phyloP scores from a whole-genome alignment of 495 filamentous ascomycete genomes.

The Stereocaulon alpinum region DNA sequence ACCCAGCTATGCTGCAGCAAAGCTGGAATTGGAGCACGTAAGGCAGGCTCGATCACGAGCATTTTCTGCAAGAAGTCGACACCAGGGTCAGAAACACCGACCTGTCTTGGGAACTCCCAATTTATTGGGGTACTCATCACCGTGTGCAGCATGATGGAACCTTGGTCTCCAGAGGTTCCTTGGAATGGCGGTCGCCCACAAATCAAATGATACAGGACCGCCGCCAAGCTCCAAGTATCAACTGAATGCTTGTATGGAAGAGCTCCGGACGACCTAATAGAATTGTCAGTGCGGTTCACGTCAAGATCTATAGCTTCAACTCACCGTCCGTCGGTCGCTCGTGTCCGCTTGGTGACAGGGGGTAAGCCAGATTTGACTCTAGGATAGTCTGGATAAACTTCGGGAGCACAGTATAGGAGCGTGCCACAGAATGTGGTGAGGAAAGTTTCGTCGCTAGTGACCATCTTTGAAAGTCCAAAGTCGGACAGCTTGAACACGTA shows the following conservation, averaged over 20 bases:
- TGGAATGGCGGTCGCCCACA: slow-evolving; percentile 68
- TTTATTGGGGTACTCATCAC: slow-evolving; percentile 70
- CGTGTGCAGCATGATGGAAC: slow-evolving; percentile 59
- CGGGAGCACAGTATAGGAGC: slow-evolving; percentile 87
- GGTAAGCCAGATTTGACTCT: slow-evolving; percentile 33
- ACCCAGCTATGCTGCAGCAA: slow-evolving; percentile 65
- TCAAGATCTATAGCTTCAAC: neutral
- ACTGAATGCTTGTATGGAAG: slow-evolving; percentile 75
- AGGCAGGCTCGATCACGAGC: slow-evolving; percentile 60
- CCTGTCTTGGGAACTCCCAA: slow-evolving; percentile 42
- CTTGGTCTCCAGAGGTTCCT: slow-evolving; percentile 47
- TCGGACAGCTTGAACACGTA: slow-evolving; percentile 83
- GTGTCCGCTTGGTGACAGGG: slow-evolving; percentile 38
- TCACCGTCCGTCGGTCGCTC: slow-evolving; percentile 36
- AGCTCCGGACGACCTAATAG: slow-evolving; percentile 32
- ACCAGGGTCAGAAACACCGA: slow-evolving; percentile 49
- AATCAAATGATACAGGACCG: slow-evolving; percentile 75
- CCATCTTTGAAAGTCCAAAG: slow-evolving; percentile 89
- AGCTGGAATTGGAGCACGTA: slow-evolving; percentile 51
- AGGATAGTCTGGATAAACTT: slow-evolving; percentile 84
- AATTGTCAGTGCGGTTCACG: slow-evolving; percentile 13
- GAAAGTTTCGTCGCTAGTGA: slow-evolving; percentile 78
- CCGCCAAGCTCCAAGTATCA: slow-evolving; percentile 90
- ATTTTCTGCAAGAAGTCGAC: slow-evolving; percentile 67
- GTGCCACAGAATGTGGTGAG: slow-evolving; percentile 95